phyloP scores from a whole-genome alignment of 768 basidiomycete species.

The Hirschioporus abietinus region DNA sequence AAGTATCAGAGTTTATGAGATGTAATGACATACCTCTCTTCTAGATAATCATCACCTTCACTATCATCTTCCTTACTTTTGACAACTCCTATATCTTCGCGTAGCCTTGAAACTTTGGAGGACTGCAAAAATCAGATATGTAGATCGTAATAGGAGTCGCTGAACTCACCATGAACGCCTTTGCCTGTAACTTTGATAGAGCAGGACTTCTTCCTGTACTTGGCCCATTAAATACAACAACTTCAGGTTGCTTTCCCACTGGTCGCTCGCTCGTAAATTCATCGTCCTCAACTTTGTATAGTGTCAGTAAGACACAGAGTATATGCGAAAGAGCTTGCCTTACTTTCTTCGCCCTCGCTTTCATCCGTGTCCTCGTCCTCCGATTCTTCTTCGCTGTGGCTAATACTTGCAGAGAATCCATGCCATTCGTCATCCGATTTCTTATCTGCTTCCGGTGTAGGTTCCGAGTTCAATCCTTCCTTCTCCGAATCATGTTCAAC shows the following conservation, averaged over 20 bases:
- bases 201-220: slow-evolving; percentile 19
- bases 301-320: not conserved
- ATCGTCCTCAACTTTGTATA: slow-evolving; percentile 40
- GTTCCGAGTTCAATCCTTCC: slow-evolving; percentile 10
- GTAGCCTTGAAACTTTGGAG: slow-evolving; percentile 66
- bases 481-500: slow-evolving; percentile 15
- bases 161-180: slow-evolving; percentile 67
- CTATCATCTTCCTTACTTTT: slow-evolving; percentile 14
- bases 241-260: slow-evolving; percentile 30
- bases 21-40: slow-evolving; percentile 42
- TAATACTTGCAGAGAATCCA: slow-evolving; percentile 6
- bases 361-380: slow-evolving; percentile 17
- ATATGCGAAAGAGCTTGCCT: slow-evolving; percentile 12
- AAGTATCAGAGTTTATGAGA: slow-evolving; percentile 1
- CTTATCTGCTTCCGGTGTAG: not conserved
- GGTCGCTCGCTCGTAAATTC: slow-evolving; percentile 37
- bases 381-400: slow-evolving; percentile 11
- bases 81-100: slow-evolving; percentile 25
- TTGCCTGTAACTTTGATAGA: slow-evolving; percentile 41
- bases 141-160: not conserved
- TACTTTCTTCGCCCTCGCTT: slow-evolving; percentile 13
- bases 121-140: slow-evolving; percentile 43
- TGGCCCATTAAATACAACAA: slow-evolving; percentile 48
- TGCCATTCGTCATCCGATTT: slow-evolving; percentile 11
- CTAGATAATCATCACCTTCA: slow-evolving; percentile 39